These are phyloP conservation scores for Microcyclosporella mali DNA, from an alignment of 2,329 filamentous ascomycete genomes.

Conservation along the genomic window DNA sequence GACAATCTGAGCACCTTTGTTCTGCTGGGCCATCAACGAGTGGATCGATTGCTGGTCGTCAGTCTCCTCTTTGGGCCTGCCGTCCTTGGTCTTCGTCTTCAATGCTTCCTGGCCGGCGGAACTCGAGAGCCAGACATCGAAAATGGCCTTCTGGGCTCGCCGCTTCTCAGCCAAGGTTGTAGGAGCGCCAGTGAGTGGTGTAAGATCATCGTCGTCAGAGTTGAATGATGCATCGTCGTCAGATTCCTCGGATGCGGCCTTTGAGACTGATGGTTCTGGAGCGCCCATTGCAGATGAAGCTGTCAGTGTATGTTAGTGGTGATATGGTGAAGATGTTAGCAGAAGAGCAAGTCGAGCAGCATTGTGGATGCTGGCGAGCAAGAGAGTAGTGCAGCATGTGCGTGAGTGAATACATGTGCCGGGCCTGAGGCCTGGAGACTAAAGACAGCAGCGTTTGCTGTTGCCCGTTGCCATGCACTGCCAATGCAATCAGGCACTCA, in stretches of 20 bases:
- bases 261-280: conserved; percentile 4
- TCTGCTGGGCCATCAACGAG: conserved; percentile 49
- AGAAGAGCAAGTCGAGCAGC: conserved; percentile 4
- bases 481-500: too few relatives aligned
- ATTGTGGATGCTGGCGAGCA: neutral
- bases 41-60: conserved; percentile 48
- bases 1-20: conserved; percentile 53
- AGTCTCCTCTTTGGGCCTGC: conserved; percentile 26
- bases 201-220: conserved; percentile 22
- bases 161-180: conserved; percentile 34
- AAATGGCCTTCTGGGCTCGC: conserved; percentile 37
- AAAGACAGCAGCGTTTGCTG: too few relatives aligned
- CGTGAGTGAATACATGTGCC: neutral
- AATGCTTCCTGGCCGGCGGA: conserved; percentile 40
- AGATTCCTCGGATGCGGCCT: conserved; percentile 1
- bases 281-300: conserved; percentile 9
- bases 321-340: conserved; percentile 5
- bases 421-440: too few relatives aligned
- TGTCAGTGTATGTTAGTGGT: neutral
- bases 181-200: conserved; percentile 7
- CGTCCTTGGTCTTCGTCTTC: conserved; percentile 33
- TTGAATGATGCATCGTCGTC: conserved; percentile 8
- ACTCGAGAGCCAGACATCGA: conserved; percentile 38
- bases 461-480: too few relatives aligned
- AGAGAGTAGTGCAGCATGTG: too few relatives aligned